Percentiles rank a stretch among this genome's conserved stretches.
Evolutionary conservation across 2,329 filamentous ascomycete species (phyloP).

Genomic region (Pyricularia pennisetigena): DNA sequence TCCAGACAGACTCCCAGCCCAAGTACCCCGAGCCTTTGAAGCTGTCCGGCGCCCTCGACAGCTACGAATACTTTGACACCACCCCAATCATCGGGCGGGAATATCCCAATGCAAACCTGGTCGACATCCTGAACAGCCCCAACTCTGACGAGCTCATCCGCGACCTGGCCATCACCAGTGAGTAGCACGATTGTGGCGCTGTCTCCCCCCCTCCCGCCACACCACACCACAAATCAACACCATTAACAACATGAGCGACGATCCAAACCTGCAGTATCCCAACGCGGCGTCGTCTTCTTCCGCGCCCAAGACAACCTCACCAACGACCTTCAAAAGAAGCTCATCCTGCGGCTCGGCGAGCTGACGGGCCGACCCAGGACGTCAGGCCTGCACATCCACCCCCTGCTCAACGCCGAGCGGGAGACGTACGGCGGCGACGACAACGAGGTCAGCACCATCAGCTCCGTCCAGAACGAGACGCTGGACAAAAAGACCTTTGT

Average conservation of each 20-base stretch:
- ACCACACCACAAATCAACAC: no score
- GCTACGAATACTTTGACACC: slow-evolving; percentile 44
- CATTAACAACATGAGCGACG: no score
- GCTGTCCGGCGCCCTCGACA: slow-evolving; percentile 38
- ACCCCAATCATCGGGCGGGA: slow-evolving; percentile 55
- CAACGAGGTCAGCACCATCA: slow-evolving; percentile 49
- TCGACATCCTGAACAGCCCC: slow-evolving; percentile 48
- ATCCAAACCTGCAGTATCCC: slow-evolving; percentile 46
- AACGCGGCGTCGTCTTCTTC: slow-evolving; percentile 56
- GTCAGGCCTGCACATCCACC: slow-evolving; percentile 52
- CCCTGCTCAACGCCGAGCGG: slow-evolving; percentile 42
- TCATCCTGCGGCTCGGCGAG: slow-evolving; percentile 48
- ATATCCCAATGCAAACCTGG: slow-evolving; percentile 46
- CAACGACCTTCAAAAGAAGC: slow-evolving; percentile 49
- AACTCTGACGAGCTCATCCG: slow-evolving; percentile 54
- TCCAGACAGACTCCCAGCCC: background rate
- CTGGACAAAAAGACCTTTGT: slow-evolving; percentile 18
- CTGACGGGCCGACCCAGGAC: slow-evolving; percentile 47
- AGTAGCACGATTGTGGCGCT: slow-evolving; percentile 10
- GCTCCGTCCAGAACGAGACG: slow-evolving; percentile 35
- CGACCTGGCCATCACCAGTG: slow-evolving; percentile 59
- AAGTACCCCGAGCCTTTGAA: slow-evolving; percentile 27
- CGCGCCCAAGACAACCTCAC: slow-evolving; percentile 46
- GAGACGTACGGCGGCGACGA: slow-evolving; percentile 39
- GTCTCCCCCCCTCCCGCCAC: no score